These are phyloP conservation scores for Pulveroboletus sp. DNA, from an alignment of 1,284 basidiomycete species.

Conservation along the genomic window DNA sequence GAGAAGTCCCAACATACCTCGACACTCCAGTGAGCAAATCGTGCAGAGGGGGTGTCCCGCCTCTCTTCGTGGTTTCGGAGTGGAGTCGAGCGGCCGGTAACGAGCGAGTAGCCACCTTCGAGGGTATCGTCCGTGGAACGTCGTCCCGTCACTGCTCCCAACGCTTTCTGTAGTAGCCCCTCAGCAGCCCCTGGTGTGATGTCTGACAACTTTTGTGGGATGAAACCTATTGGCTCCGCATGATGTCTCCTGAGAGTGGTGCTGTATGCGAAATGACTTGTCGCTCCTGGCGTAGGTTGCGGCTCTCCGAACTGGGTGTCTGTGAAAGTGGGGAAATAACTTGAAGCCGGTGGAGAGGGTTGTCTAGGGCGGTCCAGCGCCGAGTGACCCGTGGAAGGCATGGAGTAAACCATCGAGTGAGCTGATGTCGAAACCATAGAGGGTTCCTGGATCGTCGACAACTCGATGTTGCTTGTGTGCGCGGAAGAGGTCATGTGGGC, in stretches of 20 bases:
- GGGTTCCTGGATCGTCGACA: constrained; percentile 16
- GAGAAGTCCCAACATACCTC: constrained; percentile 48
- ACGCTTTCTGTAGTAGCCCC: constrained; percentile 44
- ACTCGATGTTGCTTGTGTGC: constrained; percentile 14
- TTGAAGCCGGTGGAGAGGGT: constrained; percentile 72
- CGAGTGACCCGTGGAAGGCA: constrained; percentile 9
- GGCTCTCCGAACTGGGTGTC: constrained; percentile 51
- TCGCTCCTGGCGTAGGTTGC: constrained; percentile 60
- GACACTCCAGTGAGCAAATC: constrained; percentile 55
- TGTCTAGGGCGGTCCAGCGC: constrained; percentile 37
- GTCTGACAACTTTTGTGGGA: constrained; percentile 36
- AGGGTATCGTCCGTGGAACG: constrained; percentile 23
- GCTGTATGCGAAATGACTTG: constrained; percentile 78
- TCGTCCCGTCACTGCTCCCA: constrained; percentile 45
- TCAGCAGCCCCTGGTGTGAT: constrained; percentile 47
- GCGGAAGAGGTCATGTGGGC: constrained; percentile 12
- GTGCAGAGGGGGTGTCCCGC: constrained; percentile 54
- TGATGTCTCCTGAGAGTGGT: constrained; percentile 75
- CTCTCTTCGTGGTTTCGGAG: constrained; percentile 27
- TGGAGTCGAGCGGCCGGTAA: constrained; percentile 8
- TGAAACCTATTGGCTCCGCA: constrained; percentile 38
- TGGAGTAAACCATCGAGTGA: constrained; percentile 23
- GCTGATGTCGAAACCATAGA: constrained; percentile 24
- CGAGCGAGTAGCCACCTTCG: constrained; percentile 28
- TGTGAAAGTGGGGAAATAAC: constrained; percentile 66